Evolutionary conservation across 1,139 yeast genomes (phyloP).

Genomic region (Geotrichum candidum): DNA sequence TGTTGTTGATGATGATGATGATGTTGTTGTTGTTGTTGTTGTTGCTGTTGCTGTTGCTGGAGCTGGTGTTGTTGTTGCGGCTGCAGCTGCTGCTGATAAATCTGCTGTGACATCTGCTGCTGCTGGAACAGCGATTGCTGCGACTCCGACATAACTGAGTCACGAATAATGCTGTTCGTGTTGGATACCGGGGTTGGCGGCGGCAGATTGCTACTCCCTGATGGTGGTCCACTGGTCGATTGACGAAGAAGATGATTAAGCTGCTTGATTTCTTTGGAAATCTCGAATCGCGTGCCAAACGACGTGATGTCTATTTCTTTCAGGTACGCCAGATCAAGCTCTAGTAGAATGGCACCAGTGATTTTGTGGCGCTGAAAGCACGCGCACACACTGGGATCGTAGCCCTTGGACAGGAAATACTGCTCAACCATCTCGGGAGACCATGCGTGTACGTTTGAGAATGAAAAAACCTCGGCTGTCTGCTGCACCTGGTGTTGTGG

Average conservation of each 20-base stretch:
- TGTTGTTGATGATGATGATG: not conserved
- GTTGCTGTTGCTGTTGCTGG: not conserved
- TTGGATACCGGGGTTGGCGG: slow-evolving; percentile 9
- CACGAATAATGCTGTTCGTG: slow-evolving; percentile 3
- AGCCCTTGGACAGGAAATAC: slow-evolving; percentile 67
- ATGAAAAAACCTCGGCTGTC: slow-evolving; percentile 16
- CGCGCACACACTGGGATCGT: slow-evolving; percentile 64
- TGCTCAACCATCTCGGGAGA: slow-evolving; percentile 76
- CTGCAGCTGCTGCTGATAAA: not conserved
- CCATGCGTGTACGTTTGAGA: slow-evolving; percentile 46
- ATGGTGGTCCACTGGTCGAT: not conserved
- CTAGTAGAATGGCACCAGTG: slow-evolving; percentile 77
- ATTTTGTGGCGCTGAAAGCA: slow-evolving; percentile 84
- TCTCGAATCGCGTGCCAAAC: slow-evolving; percentile 91
- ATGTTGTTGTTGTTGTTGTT: not conserved
- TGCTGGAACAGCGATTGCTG: not conserved
- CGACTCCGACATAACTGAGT: not conserved
- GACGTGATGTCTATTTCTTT: slow-evolving; percentile 89
- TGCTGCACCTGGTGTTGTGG: slow-evolving; percentile 4
- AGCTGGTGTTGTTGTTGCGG: not conserved
- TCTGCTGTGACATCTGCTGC: not conserved
- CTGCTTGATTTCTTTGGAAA: slow-evolving; percentile 79
- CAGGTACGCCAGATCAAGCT: slow-evolving; percentile 75
- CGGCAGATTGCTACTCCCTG: not conserved
- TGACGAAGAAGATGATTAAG: slow-evolving; percentile 19